Conservation (phyloP, 1,139 yeast genomes). For the Pichia sp. region DNA sequence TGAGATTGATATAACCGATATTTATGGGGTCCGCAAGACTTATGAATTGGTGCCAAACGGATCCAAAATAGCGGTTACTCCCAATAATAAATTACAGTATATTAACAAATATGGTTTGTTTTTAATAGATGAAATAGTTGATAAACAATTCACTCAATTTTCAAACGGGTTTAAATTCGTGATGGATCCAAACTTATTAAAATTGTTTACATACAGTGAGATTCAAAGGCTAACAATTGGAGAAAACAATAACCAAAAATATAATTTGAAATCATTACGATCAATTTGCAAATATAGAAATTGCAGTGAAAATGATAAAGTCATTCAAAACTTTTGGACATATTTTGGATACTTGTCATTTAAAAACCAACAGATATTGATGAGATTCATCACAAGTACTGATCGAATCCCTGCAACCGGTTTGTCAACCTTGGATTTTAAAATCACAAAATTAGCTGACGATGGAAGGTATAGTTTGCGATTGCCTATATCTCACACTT, state of each 20-base stretch:
- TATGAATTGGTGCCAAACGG: slow-evolving; percentile 58
- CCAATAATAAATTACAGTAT: slow-evolving; percentile 50
- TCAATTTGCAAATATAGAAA: slow-evolving; percentile 70
- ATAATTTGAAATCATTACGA: slow-evolving; percentile 62
- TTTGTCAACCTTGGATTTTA: slow-evolving; percentile 62
- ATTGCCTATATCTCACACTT: slow-evolving; percentile 85
- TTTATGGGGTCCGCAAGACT: slow-evolving; percentile 35
- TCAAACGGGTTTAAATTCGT: slow-evolving; percentile 67
- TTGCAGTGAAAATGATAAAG: slow-evolving; percentile 41
- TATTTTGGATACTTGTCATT: slow-evolving; percentile 44
- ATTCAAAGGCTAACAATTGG: slow-evolving; percentile 76
- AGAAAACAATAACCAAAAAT: slow-evolving; percentile 37
- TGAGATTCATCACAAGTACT: slow-evolving; percentile 81
- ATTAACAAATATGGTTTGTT: slow-evolving; percentile 57
- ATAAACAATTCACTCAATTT: slow-evolving; percentile 50
- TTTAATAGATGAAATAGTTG: slow-evolving; percentile 50
- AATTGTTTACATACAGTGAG: slow-evolving; percentile 75
- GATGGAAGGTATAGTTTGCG: slow-evolving; percentile 36
- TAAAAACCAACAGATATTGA: slow-evolving; percentile 50
- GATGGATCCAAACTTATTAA: slow-evolving; percentile 72
- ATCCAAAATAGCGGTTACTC: slow-evolving; percentile 42
- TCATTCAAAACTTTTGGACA: slow-evolving; percentile 83
- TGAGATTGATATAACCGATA: slow-evolving; percentile 38
- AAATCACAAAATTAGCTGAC: slow-evolving; percentile 47
- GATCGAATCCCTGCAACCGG: slow-evolving; percentile 94